Base-by-base conservation (phyloP, 495 filamentous ascomycete genomes). In the Penicillium simplicissimum region DNA sequence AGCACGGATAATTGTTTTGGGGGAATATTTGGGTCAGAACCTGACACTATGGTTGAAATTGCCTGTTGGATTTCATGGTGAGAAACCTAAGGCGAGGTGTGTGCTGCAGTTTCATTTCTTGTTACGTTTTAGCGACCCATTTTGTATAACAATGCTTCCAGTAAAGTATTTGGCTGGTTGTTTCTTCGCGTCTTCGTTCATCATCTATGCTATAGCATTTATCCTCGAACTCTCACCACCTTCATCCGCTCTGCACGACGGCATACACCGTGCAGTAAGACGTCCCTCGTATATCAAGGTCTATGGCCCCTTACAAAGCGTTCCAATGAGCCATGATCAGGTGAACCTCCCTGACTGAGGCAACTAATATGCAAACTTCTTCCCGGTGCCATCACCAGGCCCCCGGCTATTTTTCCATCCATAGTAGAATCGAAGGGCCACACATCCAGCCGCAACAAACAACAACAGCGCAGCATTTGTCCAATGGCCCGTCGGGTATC, bases 401-500 rank as follows among this genome's bases (percentile, higher is more conserved):
- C 55, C 57, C 3, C 64, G 60, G 23, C 54, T 59, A 58, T 79
- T 79, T 52, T 60, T 67, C 69, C 70, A 78, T 17, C 71, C 71
- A 52, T 79, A 79, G 61, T 78, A 79, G 0, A 75, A 7, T 17
- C 76, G 54, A 37, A 79, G 56, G 17, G 72, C 31, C n/a, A 79
- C 57, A 62, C 74, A 79, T 15, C 76, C 75, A 0, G 53, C 60
- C 25, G 68, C 54, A 10, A 78, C 76, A 35, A 75, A 72, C 1
- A 83, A 57, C 37, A 83, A 72, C 62, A 83, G 63, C n/a, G 73
- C 79, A 1, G 80, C 79, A 69, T 82, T 83, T 19, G 78, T 79
- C 75, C 80, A 83, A 55, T 85, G 87, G 1, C 88, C 88, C 0
- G 88, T 91, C 3, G 88, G 88, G 73, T 87, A 91, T 0, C 88